Evolutionary conservation across 2,329 filamentous ascomycete species (phyloP), one percentile per base, ranked within the genome.

Genomic region (Cryphonectria parasitica): DNA sequence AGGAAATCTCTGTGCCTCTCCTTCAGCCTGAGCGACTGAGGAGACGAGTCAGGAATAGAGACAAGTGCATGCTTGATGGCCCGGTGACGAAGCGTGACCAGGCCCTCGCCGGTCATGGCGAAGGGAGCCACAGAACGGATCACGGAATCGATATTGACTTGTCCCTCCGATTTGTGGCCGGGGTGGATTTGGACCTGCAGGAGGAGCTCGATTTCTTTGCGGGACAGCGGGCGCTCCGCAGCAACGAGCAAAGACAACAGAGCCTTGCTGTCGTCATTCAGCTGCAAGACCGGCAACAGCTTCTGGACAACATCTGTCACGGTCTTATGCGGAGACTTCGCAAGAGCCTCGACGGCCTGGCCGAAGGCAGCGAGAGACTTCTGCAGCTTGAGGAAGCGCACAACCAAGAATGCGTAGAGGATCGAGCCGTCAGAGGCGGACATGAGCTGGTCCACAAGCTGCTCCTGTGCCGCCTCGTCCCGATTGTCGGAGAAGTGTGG

Each of bases 61-160:
- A 65, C 63, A 34, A 65, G 63, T 17, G 63, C 63, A 25, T 65
- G 7, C 64, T 66, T 66, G 64, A 66, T 66, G 49, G 64, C 49
- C 58, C 45, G 28, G n/a, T 66, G 64, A 22, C 45, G 64, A 17
- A 56, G 64, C 13, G 64, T 66, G 31, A 56, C 28, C n/a, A 65
- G 28, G 19, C 63, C 63, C 28, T 65, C 63, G 22, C 63, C 63
- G 2, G 45, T 39, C 43, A 65, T 65, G 11, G 45, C 45, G 22
- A 65, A 65, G 13, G 63, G 11, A 8, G 63, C 63, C 17, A 54
- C 36, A 34, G 63, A 65, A 6, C 28, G 25, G 43, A 65, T 52
- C 22, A 39, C 22, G 28, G 63, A 34, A 19, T 65, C 63, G 19
- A 39, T 25, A 54, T 52, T 31, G 63, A 25, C 43, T 22, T 65